These are phyloP conservation scores for Calvatia gigantea DNA, from an alignment of 768 basidiomycete genomes.

Conservation along the genomic window DNA sequence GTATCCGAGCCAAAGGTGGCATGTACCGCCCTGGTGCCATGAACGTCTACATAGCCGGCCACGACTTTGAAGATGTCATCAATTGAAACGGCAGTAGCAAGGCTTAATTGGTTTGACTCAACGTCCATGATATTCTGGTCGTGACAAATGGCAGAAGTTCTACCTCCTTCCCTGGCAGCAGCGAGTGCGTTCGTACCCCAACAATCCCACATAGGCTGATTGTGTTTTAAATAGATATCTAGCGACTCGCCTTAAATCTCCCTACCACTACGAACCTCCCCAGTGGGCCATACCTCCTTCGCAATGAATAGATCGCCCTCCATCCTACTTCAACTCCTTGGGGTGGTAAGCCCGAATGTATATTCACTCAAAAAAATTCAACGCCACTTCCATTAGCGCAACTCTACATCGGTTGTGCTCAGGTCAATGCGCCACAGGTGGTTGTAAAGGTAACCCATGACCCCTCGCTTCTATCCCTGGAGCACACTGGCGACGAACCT, in stretches of 20 bases:
- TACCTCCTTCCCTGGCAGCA: constrained; percentile 35
- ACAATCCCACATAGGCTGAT: neutral
- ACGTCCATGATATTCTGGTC: constrained; percentile 39
- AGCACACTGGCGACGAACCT: constrained; percentile 23
- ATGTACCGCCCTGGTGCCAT: constrained; percentile 49
- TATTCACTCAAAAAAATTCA: neutral
- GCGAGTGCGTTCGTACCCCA: constrained; percentile 16
- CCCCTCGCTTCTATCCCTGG: constrained; percentile 25
- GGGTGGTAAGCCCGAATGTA: neutral
- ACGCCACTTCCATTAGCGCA: constrained; percentile 16
- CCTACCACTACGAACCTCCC: constrained; percentile 1
- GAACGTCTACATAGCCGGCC: constrained; percentile 44
- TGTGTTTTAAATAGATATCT: constrained; percentile 1
- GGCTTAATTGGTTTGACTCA: constrained; percentile 48
- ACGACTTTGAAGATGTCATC: constrained; percentile 39
- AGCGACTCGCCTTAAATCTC: neutral
- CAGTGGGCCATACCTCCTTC: constrained; percentile 8
- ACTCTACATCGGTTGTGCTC: constrained; percentile 33
- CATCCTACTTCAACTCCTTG: neutral
- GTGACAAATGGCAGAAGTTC: constrained; percentile 36
- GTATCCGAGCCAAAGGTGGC: constrained; percentile 36
- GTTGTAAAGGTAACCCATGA: constrained; percentile 21
- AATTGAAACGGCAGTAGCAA: constrained; percentile 36
- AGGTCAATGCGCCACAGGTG: constrained; percentile 34
- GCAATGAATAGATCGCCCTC: constrained; percentile 7